These are phyloP conservation scores for Stromatinia cepivora DNA, from an alignment of 2,329 filamentous ascomycete genomes.

Conservation along the genomic window DNA sequence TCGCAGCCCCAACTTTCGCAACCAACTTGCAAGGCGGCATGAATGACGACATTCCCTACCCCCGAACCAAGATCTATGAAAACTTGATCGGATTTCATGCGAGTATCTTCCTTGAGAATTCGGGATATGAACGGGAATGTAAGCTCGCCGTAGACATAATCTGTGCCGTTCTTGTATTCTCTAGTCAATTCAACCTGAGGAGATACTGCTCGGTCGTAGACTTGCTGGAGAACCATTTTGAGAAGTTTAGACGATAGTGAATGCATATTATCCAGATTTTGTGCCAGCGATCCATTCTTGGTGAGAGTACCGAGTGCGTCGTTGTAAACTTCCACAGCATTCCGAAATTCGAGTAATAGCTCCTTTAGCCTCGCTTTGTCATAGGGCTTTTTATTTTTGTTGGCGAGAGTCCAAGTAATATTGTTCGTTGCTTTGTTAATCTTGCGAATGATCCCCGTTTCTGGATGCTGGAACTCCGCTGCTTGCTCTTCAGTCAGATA, in stretches of 20 bases:
- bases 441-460: constrained; percentile 72
- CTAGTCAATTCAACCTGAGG: constrained; percentile 80
- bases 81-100: constrained; percentile 77
- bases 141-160: constrained; percentile 94
- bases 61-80: constrained; percentile 96
- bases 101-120: constrained; percentile 69
- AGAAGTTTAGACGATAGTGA: constrained; percentile 71
- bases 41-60: constrained; percentile 92
- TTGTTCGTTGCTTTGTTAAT: constrained; percentile 64
- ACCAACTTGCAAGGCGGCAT: constrained; percentile 88
- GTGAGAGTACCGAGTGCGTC: constrained; percentile 63
- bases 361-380: constrained; percentile 64
- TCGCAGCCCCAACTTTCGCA: constrained; percentile 97
- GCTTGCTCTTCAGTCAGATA: constrained; percentile 75
- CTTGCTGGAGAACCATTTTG: constrained; percentile 79
- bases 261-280: constrained; percentile 68
- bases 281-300: constrained; percentile 68
- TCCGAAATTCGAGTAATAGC: constrained; percentile 66
- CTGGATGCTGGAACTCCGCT: constrained; percentile 67
- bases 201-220: constrained; percentile 90
- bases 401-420: constrained; percentile 5
- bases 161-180: constrained; percentile 85
- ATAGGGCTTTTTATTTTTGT: constrained; percentile 46
- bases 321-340: constrained; percentile 78
- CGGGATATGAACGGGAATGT: constrained; percentile 79